Percentiles rank a stretch among this genome's conserved stretches.
These are phyloP conservation scores for Begonia loranthoides DNA, from an alignment of 306 rosid species.

Conservation along the genomic window DNA sequence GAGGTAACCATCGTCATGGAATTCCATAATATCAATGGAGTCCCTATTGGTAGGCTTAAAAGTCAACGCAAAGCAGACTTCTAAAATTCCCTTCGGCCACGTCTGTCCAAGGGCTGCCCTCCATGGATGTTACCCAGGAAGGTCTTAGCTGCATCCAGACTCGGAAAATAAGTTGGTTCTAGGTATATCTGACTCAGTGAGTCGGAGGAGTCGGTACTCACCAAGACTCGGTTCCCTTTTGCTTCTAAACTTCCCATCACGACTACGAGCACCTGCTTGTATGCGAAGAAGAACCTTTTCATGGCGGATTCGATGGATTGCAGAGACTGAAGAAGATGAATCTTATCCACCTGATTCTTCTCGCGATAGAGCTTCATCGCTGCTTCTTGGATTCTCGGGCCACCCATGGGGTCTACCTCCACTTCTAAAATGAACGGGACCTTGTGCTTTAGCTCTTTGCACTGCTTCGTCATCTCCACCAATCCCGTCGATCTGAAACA, in stretches of 20 bases:
- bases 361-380: constrained; percentile 76
- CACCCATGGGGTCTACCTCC: constrained; percentile 85
- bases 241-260: constrained; percentile 79
- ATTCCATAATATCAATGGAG: not conserved
- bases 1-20: too few relatives aligned
- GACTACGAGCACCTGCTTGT: constrained; percentile 59
- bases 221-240: constrained; percentile 51
- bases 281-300: constrained; percentile 63
- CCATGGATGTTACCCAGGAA: constrained; percentile 38
- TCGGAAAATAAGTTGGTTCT: constrained; percentile 82
- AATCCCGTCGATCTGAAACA: constrained; percentile 63
- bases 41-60: not conserved
- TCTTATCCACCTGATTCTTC: constrained; percentile 29
- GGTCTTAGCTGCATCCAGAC: constrained; percentile 91
- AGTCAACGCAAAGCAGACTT: not conserved
- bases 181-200: constrained; percentile 61
- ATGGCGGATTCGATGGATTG: constrained; percentile 60
- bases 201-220: constrained; percentile 43
- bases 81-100: constrained; percentile 3
- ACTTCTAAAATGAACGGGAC: constrained; percentile 67
- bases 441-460: constrained; percentile 57
- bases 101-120: constrained; percentile 5
- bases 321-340: constrained; percentile 64
- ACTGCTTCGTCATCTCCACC: constrained; percentile 41
- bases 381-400: constrained; percentile 85